Evolutionary conservation across 352 stramenopile genomes (phyloP).

Genomic region (Globisporangium ultimum): DNA sequence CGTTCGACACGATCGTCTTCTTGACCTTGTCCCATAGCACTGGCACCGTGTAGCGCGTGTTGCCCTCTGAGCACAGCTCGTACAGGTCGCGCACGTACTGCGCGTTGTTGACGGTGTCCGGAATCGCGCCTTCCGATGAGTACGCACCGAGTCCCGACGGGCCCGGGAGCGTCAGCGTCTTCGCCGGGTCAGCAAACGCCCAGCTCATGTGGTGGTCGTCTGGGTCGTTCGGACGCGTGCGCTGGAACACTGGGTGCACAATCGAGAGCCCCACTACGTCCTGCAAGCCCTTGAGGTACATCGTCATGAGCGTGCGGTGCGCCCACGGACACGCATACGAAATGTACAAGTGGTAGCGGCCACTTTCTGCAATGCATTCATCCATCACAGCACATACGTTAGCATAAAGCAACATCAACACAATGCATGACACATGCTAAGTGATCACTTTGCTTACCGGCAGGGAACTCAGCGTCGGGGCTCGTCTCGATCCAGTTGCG

Average conservation of each 20-base stretch:
- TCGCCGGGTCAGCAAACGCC: conserved; percentile 71
- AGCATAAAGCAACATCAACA: not conserved
- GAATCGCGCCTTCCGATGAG: conserved; percentile 57
- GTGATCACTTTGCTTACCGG: conserved; percentile 15
- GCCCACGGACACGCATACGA: conserved; percentile 93
- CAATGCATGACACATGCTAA: not conserved
- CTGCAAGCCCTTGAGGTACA: conserved; percentile 94
- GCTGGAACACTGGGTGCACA: conserved; percentile 86
- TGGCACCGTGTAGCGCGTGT: conserved; percentile 87
- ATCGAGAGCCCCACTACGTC: conserved; percentile 92
- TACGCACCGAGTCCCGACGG: conserved; percentile 69
- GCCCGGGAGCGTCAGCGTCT: conserved; percentile 55
- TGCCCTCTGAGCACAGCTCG: conserved; percentile 67
- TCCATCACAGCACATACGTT: not conserved
- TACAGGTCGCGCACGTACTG: conserved; percentile 78
- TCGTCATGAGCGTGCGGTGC: conserved; percentile 74
- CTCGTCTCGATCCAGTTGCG: conserved; percentile 73
- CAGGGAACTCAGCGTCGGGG: conserved; percentile 60
- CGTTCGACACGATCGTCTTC: conserved; percentile 93
- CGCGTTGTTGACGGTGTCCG: conserved; percentile 63
- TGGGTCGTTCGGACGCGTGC: conserved; percentile 65
- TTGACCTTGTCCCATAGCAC: conserved; percentile 90
- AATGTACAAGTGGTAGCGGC: conserved; percentile 95
- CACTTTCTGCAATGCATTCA: conserved; percentile 20
- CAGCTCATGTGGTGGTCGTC: conserved; percentile 74